Evolutionary conservation across 2,329 filamentous ascomycete genomes (phyloP), one percentile per base, ranked within the genome.

Genomic region (Cordyceps cicadae): DNA sequence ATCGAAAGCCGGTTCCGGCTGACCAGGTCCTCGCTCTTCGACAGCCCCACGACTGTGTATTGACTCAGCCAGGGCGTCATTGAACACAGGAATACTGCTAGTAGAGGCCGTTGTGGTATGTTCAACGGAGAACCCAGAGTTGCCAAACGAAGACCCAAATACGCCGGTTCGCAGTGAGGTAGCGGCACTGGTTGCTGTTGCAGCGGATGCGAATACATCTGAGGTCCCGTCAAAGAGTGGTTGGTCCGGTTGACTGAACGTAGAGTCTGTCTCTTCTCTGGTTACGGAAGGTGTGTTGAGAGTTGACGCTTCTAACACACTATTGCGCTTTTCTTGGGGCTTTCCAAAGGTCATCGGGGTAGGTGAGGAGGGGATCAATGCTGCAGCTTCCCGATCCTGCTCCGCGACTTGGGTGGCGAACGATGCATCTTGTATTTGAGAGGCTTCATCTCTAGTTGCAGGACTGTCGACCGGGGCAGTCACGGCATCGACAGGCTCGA

Each of bases 371-470:
- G 54, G 54, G 6, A 54, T 56, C n/a, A 54, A 11, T 32, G 60
- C 32, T 19, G 49, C 61, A 2, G 60, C 37, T 17, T 67, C 54
- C 15, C 64, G 66, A 14, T 67, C 58, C 62, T 74, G 67, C 17
- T 67, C 68, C 45, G 67, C 66, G n/a, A 69, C 64, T 53, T 70
- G 66, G n/a, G 69, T 66, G 24, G 66, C 70, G 21, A 65, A 60
- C 43, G 67, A 65, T 4, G 70, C 53, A 32, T 71, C 68, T 39
- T 67, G 63, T 6, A 72, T 75, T 55, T 74, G 73, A 9, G 68
- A 74, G 9, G 70, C 70, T 45, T 72, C 71, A 55, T 75, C 72
- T 5, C 73, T 68, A 72, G 75, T 76, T 5, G 61, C 17, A 14
- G 68, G 65, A 24, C 61, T 59, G 15, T 57, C 53, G 17, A 57